Evolutionary conservation across 768 basidiomycete species (phyloP), one percentile per base, ranked within the genome.

Genomic region (Naganishia vaughanmartiniae): DNA sequence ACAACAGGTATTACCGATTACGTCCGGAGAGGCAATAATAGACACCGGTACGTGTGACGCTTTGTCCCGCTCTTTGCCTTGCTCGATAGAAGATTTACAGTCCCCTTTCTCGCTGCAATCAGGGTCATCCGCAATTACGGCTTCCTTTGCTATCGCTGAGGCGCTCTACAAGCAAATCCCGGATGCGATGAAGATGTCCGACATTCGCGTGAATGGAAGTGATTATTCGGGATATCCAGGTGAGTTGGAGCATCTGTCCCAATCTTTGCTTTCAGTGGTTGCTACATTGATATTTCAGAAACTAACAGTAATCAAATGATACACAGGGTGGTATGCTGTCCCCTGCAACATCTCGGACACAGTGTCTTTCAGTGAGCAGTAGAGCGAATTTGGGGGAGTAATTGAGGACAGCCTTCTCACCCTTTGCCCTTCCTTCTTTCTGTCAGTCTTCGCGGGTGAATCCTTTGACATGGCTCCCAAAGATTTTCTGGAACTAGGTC

Each of bases 301-400:
- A 46, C 45, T 46, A 21, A 46, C 7, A 17, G 12, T 21, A 9
- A 9, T 15, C 45, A 17, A 15, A 15, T 6, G 12, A 36, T 46
- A 4, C 10, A 4, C 48, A 67, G 66, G 66, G 14, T 55, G 26
- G 14, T 67, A 67, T 21, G 66, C 66, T 28, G 66, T 67, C 11
- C 66, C 66, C 7, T 67, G 66, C 34, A 53, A 60, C 7, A 42
- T 60, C 57, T 39, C 57, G 4, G 57, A 60, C 31, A 39, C 21
- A 5, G 36, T 60, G 34, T 60, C 57, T 28, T 60, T 60, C 12
- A 60, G 57, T 60, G 42, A 57, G 55, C 55, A 21, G 12, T 1
- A 31, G 12, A n/a, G 2, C 30, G 6, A 31, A 17, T 57, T 7
- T 57, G 7, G 15, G 11, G 7, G 39, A 46, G 4, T 4, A 46